Evolutionary conservation across 805 yeast species (phyloP).

Genomic region (Scheffersomyces coipomensis): DNA sequence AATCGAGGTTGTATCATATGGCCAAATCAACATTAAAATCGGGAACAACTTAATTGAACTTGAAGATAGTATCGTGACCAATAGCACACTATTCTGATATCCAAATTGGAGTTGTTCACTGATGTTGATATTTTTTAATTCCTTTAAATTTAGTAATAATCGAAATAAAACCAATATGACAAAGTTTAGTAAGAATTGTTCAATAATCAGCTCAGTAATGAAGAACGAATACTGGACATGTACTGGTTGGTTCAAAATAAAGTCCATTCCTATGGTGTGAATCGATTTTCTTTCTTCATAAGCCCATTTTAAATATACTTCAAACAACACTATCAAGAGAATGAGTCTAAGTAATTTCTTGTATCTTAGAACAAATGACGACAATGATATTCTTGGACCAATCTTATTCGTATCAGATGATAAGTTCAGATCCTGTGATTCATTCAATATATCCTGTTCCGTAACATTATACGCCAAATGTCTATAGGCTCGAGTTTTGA

Average conservation of each 20-base stretch:
- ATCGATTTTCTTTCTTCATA: conserved; percentile 64
- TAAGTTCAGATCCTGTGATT: conserved; percentile 11
- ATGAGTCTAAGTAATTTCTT: conserved; percentile 43
- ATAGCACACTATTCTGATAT: conserved; percentile 44
- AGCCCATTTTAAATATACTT: conserved; percentile 91
- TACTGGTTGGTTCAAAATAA: conserved; percentile 32
- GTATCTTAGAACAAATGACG: conserved; percentile 13
- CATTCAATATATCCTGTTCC: conserved; percentile 20
- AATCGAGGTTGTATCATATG: conserved; percentile 73
- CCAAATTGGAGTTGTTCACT: conserved; percentile 27
- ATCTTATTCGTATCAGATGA: neutral
- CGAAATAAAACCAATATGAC: conserved; percentile 26
- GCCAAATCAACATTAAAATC: conserved; percentile 93
- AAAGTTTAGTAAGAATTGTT: conserved; percentile 40
- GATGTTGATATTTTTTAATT: conserved; percentile 13
- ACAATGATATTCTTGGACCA: neutral
- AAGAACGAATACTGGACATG: conserved; percentile 56
- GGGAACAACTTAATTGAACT: conserved; percentile 84
- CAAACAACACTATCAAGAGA: conserved; percentile 70
- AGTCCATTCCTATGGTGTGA: conserved; percentile 22
- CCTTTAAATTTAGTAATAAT: conserved; percentile 16
- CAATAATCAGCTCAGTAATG: conserved; percentile 49
- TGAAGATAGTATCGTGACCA: conserved; percentile 71
- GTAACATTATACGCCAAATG: conserved; percentile 80
- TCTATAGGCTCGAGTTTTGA: conserved; percentile 85